Conservation (phyloP, 148 eudicot genomes). For the Selenicereus undatus region DNA sequence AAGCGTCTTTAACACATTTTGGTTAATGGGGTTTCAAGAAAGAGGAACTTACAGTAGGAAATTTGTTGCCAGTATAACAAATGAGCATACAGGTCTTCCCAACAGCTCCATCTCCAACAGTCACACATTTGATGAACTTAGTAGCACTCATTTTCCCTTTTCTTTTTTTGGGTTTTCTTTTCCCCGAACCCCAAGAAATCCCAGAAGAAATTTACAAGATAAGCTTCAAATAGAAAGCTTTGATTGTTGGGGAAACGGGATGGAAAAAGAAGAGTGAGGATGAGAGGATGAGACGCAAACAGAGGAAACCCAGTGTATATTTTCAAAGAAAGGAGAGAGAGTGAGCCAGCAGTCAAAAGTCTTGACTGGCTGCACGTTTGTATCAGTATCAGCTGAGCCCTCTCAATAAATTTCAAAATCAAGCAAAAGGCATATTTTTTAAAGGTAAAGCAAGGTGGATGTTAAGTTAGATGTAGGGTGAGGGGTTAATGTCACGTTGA, state of each 20-base stretch:
- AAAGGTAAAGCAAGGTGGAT: constrained; percentile 4
- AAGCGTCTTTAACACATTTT: neutral
- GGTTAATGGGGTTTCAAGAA: neutral
- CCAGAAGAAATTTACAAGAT: constrained; percentile 23
- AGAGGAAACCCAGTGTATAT: neutral
- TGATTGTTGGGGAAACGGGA: constrained; percentile 22
- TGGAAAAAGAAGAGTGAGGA: constrained; percentile 17
- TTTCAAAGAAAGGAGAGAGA: constrained; percentile 5
- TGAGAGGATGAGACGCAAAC: neutral
- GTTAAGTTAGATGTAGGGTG: neutral
- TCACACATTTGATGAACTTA: constrained; percentile 97
- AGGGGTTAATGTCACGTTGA: neutral
- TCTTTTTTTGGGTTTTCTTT: neutral
- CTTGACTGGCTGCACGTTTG: neutral
- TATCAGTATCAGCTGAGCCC: constrained; percentile 20
- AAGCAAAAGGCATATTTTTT: constrained; percentile 36
- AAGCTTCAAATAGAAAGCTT: constrained; percentile 19
- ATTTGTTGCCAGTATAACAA: constrained; percentile 95
- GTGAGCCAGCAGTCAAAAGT: constrained; percentile 23
- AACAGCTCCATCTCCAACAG: constrained; percentile 99
- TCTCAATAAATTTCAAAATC: constrained; percentile 53
- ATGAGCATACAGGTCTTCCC: constrained; percentile 97
- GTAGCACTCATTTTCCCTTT: constrained; percentile 56
- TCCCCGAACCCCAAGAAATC: neutral
- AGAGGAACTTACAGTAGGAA: constrained; percentile 74